Conservation (phyloP, 805 yeast species). For the Kazachstania taianensis region DNA sequence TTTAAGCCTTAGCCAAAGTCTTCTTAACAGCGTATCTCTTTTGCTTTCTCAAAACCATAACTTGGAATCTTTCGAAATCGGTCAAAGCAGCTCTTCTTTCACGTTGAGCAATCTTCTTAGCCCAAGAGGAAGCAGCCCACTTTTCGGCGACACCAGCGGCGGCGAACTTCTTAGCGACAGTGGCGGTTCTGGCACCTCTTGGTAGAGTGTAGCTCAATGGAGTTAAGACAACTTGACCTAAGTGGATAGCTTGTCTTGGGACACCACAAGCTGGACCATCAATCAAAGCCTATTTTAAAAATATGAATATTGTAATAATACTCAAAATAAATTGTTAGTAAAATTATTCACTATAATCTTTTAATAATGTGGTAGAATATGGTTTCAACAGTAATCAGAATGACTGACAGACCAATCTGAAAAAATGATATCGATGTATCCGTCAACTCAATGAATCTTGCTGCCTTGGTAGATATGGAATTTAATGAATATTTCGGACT, state of each 20-base stretch:
- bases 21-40: conserved; percentile 89
- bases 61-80: conserved; percentile 99
- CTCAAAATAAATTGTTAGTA: conserved; percentile 3
- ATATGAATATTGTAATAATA: conserved; percentile 6
- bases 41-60: conserved; percentile 93
- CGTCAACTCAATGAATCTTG: no score
- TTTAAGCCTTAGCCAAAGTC: conserved; percentile 93
- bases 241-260: conserved; percentile 83
- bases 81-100: conserved; percentile 85
- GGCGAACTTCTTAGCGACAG: conserved; percentile 86
- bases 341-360: background rate
- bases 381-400: background rate
- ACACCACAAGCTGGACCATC: conserved; percentile 91
- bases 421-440: no score
- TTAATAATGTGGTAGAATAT: background rate
- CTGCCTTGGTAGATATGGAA: no score
- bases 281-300: conserved; percentile 59
- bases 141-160: conserved; percentile 79
- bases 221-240: conserved; percentile 85
- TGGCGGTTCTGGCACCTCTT: conserved; percentile 87
- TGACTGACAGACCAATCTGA: no score
- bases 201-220: conserved; percentile 84
- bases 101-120: conserved; percentile 94
- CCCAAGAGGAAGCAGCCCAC: conserved; percentile 94
- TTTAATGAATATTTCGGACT: no score